phyloP scores from a whole-genome alignment of 1,139 yeast genomes.

The Schwanniomyces etchellsii region DNA sequence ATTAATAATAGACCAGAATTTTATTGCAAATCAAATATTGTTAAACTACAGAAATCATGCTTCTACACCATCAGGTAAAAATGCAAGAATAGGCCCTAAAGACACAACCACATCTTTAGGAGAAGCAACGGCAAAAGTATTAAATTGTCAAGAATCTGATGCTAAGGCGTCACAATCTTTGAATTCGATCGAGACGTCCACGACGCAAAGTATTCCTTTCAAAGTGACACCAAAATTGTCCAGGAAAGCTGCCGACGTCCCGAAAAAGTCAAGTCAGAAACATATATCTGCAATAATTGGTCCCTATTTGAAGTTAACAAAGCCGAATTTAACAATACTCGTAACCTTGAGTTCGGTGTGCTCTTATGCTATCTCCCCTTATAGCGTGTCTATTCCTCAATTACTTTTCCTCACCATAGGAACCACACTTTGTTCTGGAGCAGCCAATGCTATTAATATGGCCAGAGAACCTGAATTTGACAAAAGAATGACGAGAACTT shows the following conservation, averaged over 20 bases:
- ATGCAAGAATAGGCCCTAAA: constrained; percentile 1
- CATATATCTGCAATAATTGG: constrained; percentile 18
- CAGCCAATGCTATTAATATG: constrained; percentile 97
- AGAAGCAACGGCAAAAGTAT: constrained; percentile 30
- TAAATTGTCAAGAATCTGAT: constrained; percentile 35
- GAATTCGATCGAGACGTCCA: neutral
- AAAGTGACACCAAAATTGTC: constrained; percentile 39
- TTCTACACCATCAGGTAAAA: constrained; percentile 1
- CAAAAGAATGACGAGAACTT: constrained; percentile 81
- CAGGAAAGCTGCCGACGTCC: constrained; percentile 3
- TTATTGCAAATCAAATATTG: constrained; percentile 28
- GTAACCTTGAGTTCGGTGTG: constrained; percentile 91
- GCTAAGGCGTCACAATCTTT: constrained; percentile 20
- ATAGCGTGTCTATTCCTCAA: constrained; percentile 64
- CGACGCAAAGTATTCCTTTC: constrained; percentile 47
- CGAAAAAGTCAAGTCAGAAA: constrained; percentile 8
- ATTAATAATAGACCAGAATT: constrained; percentile 27
- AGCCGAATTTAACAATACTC: constrained; percentile 81
- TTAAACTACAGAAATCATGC: constrained; percentile 5
- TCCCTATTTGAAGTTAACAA: constrained; percentile 74
- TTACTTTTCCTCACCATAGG: constrained; percentile 74
- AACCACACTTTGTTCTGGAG: constrained; percentile 81
- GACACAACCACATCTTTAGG: constrained; percentile 12
- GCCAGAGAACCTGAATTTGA: constrained; percentile 93
- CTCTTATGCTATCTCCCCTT: constrained; percentile 88